Evolutionary conservation across 306 rosid species (phyloP), one percentile per base, ranked within the genome.

Genomic region (Malus asiatica): DNA sequence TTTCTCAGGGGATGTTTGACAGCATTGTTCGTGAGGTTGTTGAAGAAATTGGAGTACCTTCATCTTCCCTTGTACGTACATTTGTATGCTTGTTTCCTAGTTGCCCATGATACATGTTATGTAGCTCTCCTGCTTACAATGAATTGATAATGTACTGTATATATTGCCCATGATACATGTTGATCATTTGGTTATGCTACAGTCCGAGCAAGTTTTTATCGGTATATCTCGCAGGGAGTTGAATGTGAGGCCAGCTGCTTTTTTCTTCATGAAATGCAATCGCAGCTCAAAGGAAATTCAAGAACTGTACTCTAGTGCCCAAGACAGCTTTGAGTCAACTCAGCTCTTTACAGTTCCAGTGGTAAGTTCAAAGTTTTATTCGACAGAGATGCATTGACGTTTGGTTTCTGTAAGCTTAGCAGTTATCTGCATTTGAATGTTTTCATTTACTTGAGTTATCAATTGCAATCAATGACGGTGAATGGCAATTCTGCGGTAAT

Each of bases 41-140:
- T 70, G 97, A 95, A 87, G 97, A 92, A 88, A 95, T 91, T 77
- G 99, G 99, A 29, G 97, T 92, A 68, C 96, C 97, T 30, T 80
- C 86, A 12, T 84, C 83, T 72, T 89, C 96, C 84, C 97, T 95
- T 79, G 97, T 92, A 82, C 86, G 98, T 82, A 42, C 51, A 55
- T 71, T 11, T 66, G 35, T 32, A 66, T 45, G 22, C 18, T 63
- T 65, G 18, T 66, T 13, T 32, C 65, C 35, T n/a, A 55, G 22
- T 11, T 3, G 27, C 29, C 55, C 15, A 72, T 71, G 11, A 18
- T 11, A 67, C 30, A 8, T 27, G 51, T 60, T 42, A 6, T 13
- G 4, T n/a, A 8, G 44, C 19, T 74, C 62, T 62, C 69, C 45
- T 12, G 19, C 52, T 25, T 52, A 71, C 51, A 12, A 8, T 46